Base-by-base conservation (phyloP, 768 basidiomycete genomes). In the Suillus hirtellus region DNA sequence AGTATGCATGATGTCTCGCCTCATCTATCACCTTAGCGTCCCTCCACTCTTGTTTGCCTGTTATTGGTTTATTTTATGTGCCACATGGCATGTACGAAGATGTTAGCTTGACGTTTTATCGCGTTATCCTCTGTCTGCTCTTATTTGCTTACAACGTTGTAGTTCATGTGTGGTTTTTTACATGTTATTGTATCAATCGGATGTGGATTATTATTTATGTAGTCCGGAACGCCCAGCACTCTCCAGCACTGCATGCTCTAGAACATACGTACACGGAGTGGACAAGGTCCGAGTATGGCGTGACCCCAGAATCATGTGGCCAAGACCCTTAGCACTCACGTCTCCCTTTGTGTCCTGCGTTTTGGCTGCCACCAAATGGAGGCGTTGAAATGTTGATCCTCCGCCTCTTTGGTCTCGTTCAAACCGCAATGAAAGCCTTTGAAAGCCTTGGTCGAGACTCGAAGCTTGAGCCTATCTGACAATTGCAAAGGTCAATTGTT, bases 1-100 rank as follows among this genome's bases (percentile, higher is more conserved):
- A 79, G 78, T 59, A 81, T 81, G 80, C 80, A 81, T 56, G 68
- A 72, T 50, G 17, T 69, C 34, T 21, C 61, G 53, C 69, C 65
- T 14, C 69, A 66, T 37, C 62, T 60, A 17, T 63, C 63, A 31
- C 61, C 60, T 14, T 44, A n/a, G 63, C 69, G 65, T 35, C 60
- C 66, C 64, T 67, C 66, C 60, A 72, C 67, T 64, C 68, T 61
- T 61, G 70, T 64, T 56, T 70, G 63, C 58, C 58, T 40, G 60
- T 53, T 65, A 62, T 66, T 61, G 61, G 65, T 62, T 66, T 66
- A 66, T 66, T 62, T 64, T 69, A 55, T 68, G 62, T 68, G 67
- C 68, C 66, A 64, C 64, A 62, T 60, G 63, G 27, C 46, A 64
- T 68, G 68, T 74, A 76, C 68, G 70, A 68, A 43, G 63, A 46